Evolutionary conservation across 495 filamentous ascomycete species (phyloP).

Genomic region (Penicillium canescens): DNA sequence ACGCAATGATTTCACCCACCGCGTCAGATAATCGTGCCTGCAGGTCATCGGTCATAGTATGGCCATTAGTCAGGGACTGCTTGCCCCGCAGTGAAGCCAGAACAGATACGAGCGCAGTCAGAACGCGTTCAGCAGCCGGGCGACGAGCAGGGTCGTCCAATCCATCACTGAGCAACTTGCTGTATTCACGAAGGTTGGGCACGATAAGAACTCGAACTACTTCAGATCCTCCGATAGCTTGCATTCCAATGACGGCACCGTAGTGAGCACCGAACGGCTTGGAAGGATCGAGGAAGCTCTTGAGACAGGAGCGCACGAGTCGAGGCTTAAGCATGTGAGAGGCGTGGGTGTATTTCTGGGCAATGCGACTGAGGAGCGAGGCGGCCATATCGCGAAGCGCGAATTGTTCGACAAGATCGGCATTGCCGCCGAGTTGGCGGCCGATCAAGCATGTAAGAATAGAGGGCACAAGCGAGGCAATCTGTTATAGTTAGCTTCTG

Average conservation of each 20-base stretch:
- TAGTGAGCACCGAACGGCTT: constrained; percentile 81
- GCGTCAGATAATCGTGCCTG: constrained; percentile 56
- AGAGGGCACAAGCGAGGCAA: constrained; percentile 79
- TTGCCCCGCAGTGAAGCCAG: constrained; percentile 48
- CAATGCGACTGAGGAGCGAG: constrained; percentile 71
- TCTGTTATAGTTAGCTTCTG: constrained; percentile 30
- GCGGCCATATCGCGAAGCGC: constrained; percentile 81
- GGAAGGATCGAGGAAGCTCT: constrained; percentile 81
- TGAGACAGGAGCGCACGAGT: constrained; percentile 87
- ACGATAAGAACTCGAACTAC: constrained; percentile 78
- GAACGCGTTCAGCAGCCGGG: constrained; percentile 62
- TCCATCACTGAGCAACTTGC: constrained; percentile 69
- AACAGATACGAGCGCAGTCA: constrained; percentile 61
- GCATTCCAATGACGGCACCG: constrained; percentile 78
- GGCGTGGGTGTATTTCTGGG: constrained; percentile 69
- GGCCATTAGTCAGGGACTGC: constrained; percentile 42
- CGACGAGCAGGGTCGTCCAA: constrained; percentile 52
- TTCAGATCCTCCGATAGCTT: constrained; percentile 72
- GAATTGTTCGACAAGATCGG: constrained; percentile 63
- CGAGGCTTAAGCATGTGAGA: constrained; percentile 80
- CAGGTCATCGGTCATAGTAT: constrained; percentile 51
- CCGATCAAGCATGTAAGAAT: constrained; percentile 90
- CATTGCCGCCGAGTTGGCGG: constrained; percentile 68
- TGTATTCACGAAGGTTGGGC: constrained; percentile 77
- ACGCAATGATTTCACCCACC: constrained; percentile 58